These are phyloP conservation scores for Aspergillus sp. DNA, from an alignment of 2,329 filamentous ascomycete species.

Conservation along the genomic window DNA sequence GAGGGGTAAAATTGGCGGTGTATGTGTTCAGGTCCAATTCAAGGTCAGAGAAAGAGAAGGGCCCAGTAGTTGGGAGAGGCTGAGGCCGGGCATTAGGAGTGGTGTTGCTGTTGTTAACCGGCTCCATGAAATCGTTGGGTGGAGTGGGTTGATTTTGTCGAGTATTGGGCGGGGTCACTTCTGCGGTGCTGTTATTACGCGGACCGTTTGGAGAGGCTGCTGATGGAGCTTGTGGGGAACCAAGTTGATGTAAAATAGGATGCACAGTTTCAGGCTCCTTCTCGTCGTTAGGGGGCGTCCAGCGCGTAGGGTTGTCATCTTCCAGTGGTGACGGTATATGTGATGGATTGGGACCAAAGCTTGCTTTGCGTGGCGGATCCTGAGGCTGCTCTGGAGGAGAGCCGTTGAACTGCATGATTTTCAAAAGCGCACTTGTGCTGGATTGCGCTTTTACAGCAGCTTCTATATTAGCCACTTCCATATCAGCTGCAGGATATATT, in stretches of 20 bases:
- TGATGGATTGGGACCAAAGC: slow-evolving; percentile 13
- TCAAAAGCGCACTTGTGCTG: slow-evolving; percentile 28
- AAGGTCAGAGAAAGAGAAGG: slow-evolving; percentile 18
- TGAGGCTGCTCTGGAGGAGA: slow-evolving; percentile 8
- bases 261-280: background rate
- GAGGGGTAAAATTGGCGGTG: slow-evolving; percentile 17
- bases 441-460: slow-evolving; percentile 34
- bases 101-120: slow-evolving; percentile 15
- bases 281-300: slow-evolving; percentile 13
- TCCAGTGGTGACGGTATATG: slow-evolving; percentile 1
- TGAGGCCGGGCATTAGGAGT: background rate
- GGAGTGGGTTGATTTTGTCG: slow-evolving; percentile 17
- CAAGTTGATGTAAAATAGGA: background rate
- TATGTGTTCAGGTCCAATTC: slow-evolving; percentile 26
- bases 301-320: slow-evolving; percentile 6
- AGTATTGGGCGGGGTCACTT: background rate
- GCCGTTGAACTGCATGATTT: slow-evolving; percentile 32
- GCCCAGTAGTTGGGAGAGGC: background rate
- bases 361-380: slow-evolving; percentile 13
- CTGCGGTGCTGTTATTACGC: slow-evolving; percentile 1
- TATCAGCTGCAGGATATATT: slow-evolving; percentile 82
- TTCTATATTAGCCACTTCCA: slow-evolving; percentile 50
- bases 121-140: slow-evolving; percentile 26
- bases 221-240: background rate
- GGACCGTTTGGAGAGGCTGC: background rate